Base-by-base conservation (phyloP, 1,284 basidiomycete genomes). In the Ceratobasidium sp. region DNA sequence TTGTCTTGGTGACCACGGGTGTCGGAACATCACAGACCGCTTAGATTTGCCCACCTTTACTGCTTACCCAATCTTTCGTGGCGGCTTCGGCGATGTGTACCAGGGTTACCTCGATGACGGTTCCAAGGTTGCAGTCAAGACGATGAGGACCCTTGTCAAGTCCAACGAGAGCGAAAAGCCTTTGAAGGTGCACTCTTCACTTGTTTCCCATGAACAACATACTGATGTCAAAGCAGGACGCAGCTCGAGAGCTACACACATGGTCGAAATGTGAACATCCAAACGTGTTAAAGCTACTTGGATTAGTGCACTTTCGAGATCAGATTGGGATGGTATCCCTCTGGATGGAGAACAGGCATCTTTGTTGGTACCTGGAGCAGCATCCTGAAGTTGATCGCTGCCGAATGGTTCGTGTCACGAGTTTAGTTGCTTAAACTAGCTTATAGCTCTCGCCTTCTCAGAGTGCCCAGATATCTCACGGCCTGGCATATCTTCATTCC, bases 231-330 rank as follows among this genome's bases (percentile, higher is more conserved):
- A n/a, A n/a, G 14, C 15, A 63, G 62, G 24, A 44, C 45, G 33
- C 29, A 3, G 62, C 62, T 5, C 45, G 62, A 4, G 62, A 63
- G n/a, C 45, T 63, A 8, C 27, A 63, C 48, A 29, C 24, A 8
- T 62, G 59, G 59, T 62, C 59, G 11, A 62, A 33, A 24, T 62
- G 56, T n/a, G 9, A 59, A n/a, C 45, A 63, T 15, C 62, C 62
- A 24, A 47, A 63, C 45, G 62, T 63, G 6, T 19, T 44, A 0
- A n/a, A 11, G n/a, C 62, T 63, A 6, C 45, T 63, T 15, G 62
- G 45, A 14, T 14, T 63, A 0, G 62, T 44, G 14, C 24, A 33
- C 15, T 63, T 63, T 17, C 45, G 44, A 27, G 15, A 31, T 17
- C 44, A 31, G 17, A 50, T 50, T 19, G 62, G 36, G 19, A 63